Percentiles rank a stretch among this genome's conserved stretches.
These are phyloP conservation scores for Candida dubliniensis DNA, from an alignment of 1,139 yeast genomes.

Conservation along the genomic window DNA sequence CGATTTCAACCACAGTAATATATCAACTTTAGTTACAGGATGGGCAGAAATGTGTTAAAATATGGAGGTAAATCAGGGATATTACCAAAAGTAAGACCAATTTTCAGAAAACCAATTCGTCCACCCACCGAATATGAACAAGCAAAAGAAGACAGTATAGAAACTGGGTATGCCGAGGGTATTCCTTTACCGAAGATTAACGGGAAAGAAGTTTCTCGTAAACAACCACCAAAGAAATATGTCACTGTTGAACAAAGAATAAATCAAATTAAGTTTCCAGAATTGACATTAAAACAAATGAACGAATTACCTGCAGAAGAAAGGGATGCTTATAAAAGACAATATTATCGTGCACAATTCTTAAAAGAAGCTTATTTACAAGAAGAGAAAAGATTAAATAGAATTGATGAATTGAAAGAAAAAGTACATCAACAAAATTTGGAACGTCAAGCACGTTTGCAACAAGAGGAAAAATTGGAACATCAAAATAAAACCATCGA, in stretches of 20 bases:
- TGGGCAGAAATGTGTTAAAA: conserved; percentile 54
- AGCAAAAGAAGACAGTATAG: conserved; percentile 45
- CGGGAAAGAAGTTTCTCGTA: conserved; percentile 29
- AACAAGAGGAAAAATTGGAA: conserved; percentile 27
- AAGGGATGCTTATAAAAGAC: conserved; percentile 55
- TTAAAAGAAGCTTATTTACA: conserved; percentile 63
- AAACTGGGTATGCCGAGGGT: conserved; percentile 72
- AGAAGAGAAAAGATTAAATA: conserved; percentile 56
- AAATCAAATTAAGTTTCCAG: conserved; percentile 47
- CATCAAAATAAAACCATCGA: conserved; percentile 57
- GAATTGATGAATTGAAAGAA: conserved; percentile 37
- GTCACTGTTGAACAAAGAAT: conserved; percentile 62
- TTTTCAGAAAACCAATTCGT: conserved; percentile 63
- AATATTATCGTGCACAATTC: conserved; percentile 72
- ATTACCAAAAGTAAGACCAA: conserved; percentile 73
- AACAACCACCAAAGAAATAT: conserved; percentile 51
- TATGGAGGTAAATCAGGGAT: conserved; percentile 78
- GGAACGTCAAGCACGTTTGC: conserved; percentile 27
- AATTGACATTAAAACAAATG: conserved; percentile 30
- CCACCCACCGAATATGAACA: conserved; percentile 42
- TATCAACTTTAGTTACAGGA: conserved; percentile 11
- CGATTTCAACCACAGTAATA: neutral
- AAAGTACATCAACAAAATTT: conserved; percentile 18
- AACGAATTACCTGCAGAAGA: conserved; percentile 43
- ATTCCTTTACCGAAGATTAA: conserved; percentile 70